Evolutionary conservation across 1,284 basidiomycete species (phyloP).

Genomic region (Phellopilus nigrolimitatus): DNA sequence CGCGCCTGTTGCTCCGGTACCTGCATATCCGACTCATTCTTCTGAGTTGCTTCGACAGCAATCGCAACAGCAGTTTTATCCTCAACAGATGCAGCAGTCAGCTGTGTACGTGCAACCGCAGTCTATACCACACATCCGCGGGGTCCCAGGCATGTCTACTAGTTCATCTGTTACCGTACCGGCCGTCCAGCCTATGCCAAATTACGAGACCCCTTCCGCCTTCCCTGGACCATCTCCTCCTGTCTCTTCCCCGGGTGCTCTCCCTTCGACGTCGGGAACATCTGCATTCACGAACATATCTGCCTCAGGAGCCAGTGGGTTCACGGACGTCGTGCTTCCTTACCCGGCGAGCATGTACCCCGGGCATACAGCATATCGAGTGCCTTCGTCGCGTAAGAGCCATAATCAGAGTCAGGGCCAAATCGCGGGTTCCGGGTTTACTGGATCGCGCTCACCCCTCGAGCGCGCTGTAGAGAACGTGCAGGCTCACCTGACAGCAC

Average conservation of each 20-base stretch:
- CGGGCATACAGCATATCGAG: slow-evolving; percentile 38
- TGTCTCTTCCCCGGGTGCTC: slow-evolving; percentile 25
- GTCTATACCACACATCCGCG: slow-evolving; percentile 14
- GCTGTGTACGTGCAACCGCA: slow-evolving; percentile 13
- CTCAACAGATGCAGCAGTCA: slow-evolving; percentile 8
- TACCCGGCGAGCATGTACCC: slow-evolving; percentile 23
- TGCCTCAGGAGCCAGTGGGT: slow-evolving; percentile 10
- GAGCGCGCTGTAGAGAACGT: slow-evolving; percentile 78
- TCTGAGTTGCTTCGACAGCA: slow-evolving; percentile 15
- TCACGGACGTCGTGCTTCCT: slow-evolving; percentile 7
- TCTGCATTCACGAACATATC: slow-evolving; percentile 1
- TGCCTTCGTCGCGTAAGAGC: slow-evolving; percentile 27
- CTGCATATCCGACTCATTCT: slow-evolving; percentile 8
- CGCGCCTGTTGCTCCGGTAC: slow-evolving; percentile 31
- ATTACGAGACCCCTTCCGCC: slow-evolving; percentile 66
- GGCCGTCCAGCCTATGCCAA: slow-evolving; percentile 60
- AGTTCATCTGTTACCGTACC: slow-evolving; percentile 30
- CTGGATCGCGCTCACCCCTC: slow-evolving; percentile 30
- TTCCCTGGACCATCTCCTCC: slow-evolving; percentile 47
- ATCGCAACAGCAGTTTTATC: slow-evolving; percentile 7
- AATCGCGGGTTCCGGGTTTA: slow-evolving; percentile 8
- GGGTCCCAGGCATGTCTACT: background rate
- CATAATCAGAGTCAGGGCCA: slow-evolving; percentile 10
- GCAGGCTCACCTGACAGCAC: slow-evolving; percentile 84
- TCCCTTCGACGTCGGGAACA: slow-evolving; percentile 31